These are phyloP conservation scores for Hibiscus mutabilis DNA, from an alignment of 345 rosid species.

Conservation along the genomic window DNA sequence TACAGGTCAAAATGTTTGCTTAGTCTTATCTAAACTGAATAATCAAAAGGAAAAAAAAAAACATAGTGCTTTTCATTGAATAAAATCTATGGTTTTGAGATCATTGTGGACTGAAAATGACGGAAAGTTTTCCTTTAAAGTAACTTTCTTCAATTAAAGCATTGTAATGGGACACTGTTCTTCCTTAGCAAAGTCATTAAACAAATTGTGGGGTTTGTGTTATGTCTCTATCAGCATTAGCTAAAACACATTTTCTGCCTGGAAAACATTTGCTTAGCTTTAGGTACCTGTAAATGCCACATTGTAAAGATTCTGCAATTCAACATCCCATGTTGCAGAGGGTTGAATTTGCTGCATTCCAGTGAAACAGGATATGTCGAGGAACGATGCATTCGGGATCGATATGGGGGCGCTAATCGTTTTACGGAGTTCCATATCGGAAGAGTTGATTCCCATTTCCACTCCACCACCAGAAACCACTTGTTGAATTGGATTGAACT, in stretches of 20 bases:
- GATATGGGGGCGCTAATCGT: slow-evolving; percentile 44
- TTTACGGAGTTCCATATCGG: slow-evolving; percentile 38
- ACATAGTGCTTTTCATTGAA: slow-evolving; percentile 7
- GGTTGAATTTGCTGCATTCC: slow-evolving; percentile 47
- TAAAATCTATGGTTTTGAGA: slow-evolving; percentile 20
- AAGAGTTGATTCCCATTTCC: slow-evolving; percentile 34
- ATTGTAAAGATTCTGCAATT: slow-evolving; percentile 53
- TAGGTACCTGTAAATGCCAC: slow-evolving; percentile 48
- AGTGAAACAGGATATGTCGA: slow-evolving; percentile 38
- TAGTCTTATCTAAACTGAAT: neutral
- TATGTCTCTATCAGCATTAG: slow-evolving; percentile 24
- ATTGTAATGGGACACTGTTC: slow-evolving; percentile 17
- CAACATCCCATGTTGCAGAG: slow-evolving; percentile 55
- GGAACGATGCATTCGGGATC: slow-evolving; percentile 35
- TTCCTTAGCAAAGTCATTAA: slow-evolving; percentile 25
- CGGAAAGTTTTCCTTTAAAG: slow-evolving; percentile 14
- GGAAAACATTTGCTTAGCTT: slow-evolving; percentile 16
- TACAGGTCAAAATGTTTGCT: neutral
- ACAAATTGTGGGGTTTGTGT: slow-evolving; percentile 27
- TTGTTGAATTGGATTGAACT: slow-evolving; percentile 46
- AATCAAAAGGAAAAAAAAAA: neutral
- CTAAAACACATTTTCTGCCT: neutral
- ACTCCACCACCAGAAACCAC: slow-evolving; percentile 36
- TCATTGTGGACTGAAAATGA: slow-evolving; percentile 14
- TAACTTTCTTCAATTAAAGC: slow-evolving; percentile 19